These are phyloP conservation scores for Cymodocea nodosa DNA, from an alignment of 116 monocot genomes.

Conservation along the genomic window DNA sequence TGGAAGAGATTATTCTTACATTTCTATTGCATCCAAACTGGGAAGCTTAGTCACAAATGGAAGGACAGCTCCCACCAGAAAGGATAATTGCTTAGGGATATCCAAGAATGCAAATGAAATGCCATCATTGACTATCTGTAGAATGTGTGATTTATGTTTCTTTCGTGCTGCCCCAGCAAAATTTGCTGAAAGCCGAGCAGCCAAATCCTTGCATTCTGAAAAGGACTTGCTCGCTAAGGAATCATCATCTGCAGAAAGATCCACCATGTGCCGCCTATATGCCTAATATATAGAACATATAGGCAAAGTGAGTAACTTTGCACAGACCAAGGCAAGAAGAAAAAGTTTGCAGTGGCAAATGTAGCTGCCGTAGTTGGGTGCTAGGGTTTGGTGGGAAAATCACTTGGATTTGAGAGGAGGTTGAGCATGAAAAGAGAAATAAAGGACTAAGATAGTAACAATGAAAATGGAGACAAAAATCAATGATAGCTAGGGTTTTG, in stretches of 20 bases:
- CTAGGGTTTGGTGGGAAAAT: too few relatives aligned
- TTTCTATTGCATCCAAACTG: conserved; percentile 43
- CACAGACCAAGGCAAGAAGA: not conserved
- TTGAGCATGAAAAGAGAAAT: too few relatives aligned
- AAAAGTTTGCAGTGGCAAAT: not conserved
- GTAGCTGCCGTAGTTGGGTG: too few relatives aligned
- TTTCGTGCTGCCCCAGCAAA: conserved; percentile 68
- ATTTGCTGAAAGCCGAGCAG: conserved; percentile 56
- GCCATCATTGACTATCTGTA: conserved; percentile 71
- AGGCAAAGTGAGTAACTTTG: not conserved
- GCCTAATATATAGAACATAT: conserved; percentile 26
- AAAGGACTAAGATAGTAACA: too few relatives aligned
- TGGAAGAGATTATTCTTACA: conserved; percentile 37
- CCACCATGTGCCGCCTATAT: conserved; percentile 32
- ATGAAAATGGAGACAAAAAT: too few relatives aligned
- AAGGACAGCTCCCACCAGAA: conserved; percentile 68
- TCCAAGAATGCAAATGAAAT: conserved; percentile 71
- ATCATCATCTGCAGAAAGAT: conserved; percentile 35
- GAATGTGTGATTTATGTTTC: conserved; percentile 56
- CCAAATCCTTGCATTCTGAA: conserved; percentile 71
- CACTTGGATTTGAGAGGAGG: too few relatives aligned
- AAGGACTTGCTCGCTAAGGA: conserved; percentile 36
- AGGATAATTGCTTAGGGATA: conserved; percentile 59
- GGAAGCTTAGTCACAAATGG: conserved; percentile 80
- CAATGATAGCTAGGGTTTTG: too few relatives aligned